phyloP scores from a whole-genome alignment of 352 stramenopile species.

The Pythium rishiriense region DNA sequence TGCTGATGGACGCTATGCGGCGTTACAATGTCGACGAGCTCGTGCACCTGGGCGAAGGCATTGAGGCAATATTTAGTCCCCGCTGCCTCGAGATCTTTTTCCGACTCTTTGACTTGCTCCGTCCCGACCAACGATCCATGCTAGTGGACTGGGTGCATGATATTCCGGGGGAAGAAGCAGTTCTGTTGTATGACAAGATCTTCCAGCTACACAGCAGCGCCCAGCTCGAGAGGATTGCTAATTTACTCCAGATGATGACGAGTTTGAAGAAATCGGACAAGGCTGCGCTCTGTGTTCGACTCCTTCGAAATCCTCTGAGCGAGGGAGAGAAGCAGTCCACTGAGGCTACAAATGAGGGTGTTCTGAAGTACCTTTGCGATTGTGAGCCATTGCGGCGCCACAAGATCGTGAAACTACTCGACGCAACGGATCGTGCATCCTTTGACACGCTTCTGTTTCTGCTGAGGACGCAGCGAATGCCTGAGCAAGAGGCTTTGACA shows the following conservation, averaged over 20 bases:
- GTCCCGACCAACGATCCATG: slow-evolving; percentile 25
- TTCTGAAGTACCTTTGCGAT: slow-evolving; percentile 52
- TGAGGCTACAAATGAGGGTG: slow-evolving; percentile 24
- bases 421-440: slow-evolving; percentile 32
- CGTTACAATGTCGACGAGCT: slow-evolving; percentile 39
- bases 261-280: slow-evolving; percentile 46
- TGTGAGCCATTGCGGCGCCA: slow-evolving; percentile 36
- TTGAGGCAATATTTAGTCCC: slow-evolving; percentile 34
- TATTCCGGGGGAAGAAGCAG: slow-evolving; percentile 36
- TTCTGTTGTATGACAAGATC: slow-evolving; percentile 46
- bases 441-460: slow-evolving; percentile 48
- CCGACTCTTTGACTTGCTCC: slow-evolving; percentile 36
- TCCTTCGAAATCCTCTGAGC: background rate
- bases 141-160: slow-evolving; percentile 50
- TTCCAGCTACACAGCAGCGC: slow-evolving; percentile 23
- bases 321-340: background rate
- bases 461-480: slow-evolving; percentile 51
- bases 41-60: slow-evolving; percentile 35
- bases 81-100: slow-evolving; percentile 39
- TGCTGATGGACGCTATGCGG: slow-evolving; percentile 33
- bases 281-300: slow-evolving; percentile 27
- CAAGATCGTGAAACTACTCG: slow-evolving; percentile 53
- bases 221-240: slow-evolving; percentile 11
- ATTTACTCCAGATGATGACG: slow-evolving; percentile 46
- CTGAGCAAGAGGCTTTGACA: slow-evolving; percentile 56